Evolutionary conservation across 73 alveolate genomes (phyloP).

Genomic region (Durusdinium trenchii): DNA sequence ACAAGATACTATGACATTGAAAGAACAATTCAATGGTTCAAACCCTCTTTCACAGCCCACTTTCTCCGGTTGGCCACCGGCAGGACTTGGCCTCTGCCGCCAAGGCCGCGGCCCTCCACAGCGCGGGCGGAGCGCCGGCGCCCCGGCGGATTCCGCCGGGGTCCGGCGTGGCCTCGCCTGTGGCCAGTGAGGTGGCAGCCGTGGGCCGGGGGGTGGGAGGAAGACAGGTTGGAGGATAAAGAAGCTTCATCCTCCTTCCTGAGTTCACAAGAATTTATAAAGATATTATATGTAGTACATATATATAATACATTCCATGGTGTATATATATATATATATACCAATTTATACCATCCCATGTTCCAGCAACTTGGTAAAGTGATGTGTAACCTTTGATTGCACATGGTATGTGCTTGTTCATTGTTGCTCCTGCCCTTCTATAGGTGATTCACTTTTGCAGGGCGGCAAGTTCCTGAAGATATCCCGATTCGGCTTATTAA

Average conservation of each 20-base stretch:
- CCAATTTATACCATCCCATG: not conserved
- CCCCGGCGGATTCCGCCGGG: conserved; percentile 56
- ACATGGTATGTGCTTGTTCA: too few relatives aligned
- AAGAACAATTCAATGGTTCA: too few relatives aligned
- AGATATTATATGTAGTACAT: not conserved
- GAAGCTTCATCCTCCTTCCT: not conserved
- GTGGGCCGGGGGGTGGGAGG: not conserved
- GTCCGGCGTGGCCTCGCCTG: conserved; percentile 18
- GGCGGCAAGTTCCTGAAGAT: not conserved
- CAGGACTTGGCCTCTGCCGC: conserved; percentile 48
- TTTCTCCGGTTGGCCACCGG: not conserved
- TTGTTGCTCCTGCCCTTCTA: too few relatives aligned
- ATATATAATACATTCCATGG: not conserved
- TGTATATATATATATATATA: not conserved
- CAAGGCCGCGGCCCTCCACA: conserved; percentile 16
- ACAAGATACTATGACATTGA: not conserved
- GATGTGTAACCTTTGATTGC: not conserved
- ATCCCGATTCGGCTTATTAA: not conserved
- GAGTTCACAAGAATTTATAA: not conserved
- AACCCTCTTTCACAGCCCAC: not conserved
- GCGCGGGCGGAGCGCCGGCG: not conserved
- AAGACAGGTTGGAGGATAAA: not conserved
- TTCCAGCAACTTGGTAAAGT: not conserved
- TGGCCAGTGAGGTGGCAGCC: conserved; percentile 6
- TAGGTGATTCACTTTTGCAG: too few relatives aligned